phyloP scores from a whole-genome alignment of 208 protist species.

The Trypanosoma congolense region DNA sequence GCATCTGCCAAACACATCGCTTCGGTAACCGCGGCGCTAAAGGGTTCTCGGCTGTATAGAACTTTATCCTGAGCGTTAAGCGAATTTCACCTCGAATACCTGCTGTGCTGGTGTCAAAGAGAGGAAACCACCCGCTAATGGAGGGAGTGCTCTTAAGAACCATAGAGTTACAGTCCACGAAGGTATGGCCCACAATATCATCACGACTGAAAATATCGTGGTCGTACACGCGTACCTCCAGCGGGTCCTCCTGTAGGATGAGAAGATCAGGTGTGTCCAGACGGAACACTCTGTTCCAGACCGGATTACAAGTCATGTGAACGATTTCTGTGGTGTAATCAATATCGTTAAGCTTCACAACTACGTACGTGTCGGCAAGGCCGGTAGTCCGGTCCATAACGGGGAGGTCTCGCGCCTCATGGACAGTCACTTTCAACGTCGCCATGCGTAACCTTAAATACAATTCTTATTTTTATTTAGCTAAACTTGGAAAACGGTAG shows the following conservation, averaged over 20 bases:
- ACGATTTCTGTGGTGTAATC: constrained; percentile 79
- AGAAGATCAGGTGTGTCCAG: constrained; percentile 84
- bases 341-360: constrained; percentile 66
- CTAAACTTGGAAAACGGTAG: no score
- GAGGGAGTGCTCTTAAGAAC: constrained; percentile 57
- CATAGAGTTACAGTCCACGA: constrained; percentile 91
- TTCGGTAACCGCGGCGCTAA: constrained; percentile 66
- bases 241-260: constrained; percentile 91
- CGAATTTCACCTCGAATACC: constrained; percentile 84
- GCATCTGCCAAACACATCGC: constrained; percentile 43
- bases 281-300: constrained; percentile 77
- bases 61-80: constrained; percentile 87
- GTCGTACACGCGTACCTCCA: constrained; percentile 93
- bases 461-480: no score
- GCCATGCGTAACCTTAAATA: no score
- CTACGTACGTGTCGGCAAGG: constrained; percentile 87
- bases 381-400: constrained; percentile 87
- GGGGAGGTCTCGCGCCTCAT: constrained; percentile 88
- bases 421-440: constrained; percentile 85
- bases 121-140: constrained; percentile 89
- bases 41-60: constrained; percentile 84
- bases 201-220: constrained; percentile 94
- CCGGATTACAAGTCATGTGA: constrained; percentile 68
- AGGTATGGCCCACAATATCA: constrained; percentile 92
- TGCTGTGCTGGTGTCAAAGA: constrained; percentile 67